Evolutionary conservation across 1,284 basidiomycete species (phyloP).

Genomic region (Moniliophthora roreri): DNA sequence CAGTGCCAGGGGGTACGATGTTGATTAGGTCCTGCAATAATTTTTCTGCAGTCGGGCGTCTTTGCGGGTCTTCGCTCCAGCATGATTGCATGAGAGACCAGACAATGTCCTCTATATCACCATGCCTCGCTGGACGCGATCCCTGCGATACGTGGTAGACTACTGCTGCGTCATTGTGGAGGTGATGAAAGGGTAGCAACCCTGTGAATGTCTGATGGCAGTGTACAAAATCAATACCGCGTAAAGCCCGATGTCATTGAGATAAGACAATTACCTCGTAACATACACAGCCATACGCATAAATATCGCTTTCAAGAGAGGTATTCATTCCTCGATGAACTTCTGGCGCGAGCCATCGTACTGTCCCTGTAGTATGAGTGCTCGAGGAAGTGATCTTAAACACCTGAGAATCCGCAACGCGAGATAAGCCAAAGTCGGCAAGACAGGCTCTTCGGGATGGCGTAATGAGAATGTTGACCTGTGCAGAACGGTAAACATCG

Average conservation of each 20-base stretch:
- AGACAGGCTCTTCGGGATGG: neutral
- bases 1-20: no score
- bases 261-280: neutral
- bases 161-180: neutral
- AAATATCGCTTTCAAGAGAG: neutral
- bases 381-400: neutral
- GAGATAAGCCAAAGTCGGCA: slow-evolving; percentile 1
- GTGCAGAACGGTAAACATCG: neutral
- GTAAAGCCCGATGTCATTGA: no score
- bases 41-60: neutral
- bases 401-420: neutral
- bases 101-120: neutral
- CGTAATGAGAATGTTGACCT: slow-evolving; percentile 7
- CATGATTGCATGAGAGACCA: neutral
- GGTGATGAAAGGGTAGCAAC: neutral
- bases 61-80: neutral
- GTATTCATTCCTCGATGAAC: neutral
- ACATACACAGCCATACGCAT: no score
- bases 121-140: neutral
- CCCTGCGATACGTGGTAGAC: neutral
- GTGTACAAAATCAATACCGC: neutral
- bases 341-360: slow-evolving; percentile 4
- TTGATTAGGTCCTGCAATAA: no score
- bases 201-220: slow-evolving; percentile 1
- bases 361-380: neutral